A percentile compares a stretch with the other conserved stretches of the same genome.
These are phyloP conservation scores for Ceratocystis diversiconidia DNA, from an alignment of 2,329 filamentous ascomycete genomes.

Conservation along the genomic window DNA sequence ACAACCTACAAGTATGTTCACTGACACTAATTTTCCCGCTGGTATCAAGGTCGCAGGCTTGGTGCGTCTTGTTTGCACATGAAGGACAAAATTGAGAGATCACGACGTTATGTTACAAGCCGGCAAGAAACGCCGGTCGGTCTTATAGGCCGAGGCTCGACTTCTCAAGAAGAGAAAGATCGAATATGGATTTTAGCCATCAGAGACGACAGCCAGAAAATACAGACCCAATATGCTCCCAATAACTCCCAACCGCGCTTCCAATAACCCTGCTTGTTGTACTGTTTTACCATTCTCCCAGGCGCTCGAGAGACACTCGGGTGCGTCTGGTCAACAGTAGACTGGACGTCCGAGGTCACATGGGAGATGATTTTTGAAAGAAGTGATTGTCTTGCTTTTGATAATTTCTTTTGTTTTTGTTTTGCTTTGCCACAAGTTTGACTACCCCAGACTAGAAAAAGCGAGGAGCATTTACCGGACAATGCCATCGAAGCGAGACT, in stretches of 20 bases:
- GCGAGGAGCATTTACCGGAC: constrained; percentile 62
- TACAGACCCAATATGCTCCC: constrained; percentile 21
- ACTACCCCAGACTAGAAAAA: neutral
- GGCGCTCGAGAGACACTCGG: constrained; percentile 16
- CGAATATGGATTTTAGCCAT: constrained; percentile 38
- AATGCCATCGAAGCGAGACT: constrained; percentile 87
- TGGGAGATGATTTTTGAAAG: constrained; percentile 15
- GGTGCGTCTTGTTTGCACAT: neutral
- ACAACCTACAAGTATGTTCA: neutral
- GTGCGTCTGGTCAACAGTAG: constrained; percentile 11
- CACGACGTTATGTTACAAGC: constrained; percentile 32
- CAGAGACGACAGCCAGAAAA: constrained; percentile 29
- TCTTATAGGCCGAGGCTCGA: constrained; percentile 57
- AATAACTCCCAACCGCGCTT: constrained; percentile 21
- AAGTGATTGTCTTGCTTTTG: constrained; percentile 17
- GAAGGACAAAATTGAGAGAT: constrained; percentile 17
- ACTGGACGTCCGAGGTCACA: constrained; percentile 18
- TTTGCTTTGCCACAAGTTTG: constrained; percentile 12
- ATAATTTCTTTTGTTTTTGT: constrained; percentile 12
- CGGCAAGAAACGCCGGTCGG: constrained; percentile 54
- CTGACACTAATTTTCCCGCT: neutral
- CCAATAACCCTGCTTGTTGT: constrained; percentile 18
- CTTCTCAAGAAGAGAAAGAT: constrained; percentile 32
- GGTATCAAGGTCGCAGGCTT: neutral
- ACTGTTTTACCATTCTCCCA: constrained; percentile 22